Evolutionary conservation across 148 eudicot genomes (phyloP).

Genomic region (Silene latifolia): DNA sequence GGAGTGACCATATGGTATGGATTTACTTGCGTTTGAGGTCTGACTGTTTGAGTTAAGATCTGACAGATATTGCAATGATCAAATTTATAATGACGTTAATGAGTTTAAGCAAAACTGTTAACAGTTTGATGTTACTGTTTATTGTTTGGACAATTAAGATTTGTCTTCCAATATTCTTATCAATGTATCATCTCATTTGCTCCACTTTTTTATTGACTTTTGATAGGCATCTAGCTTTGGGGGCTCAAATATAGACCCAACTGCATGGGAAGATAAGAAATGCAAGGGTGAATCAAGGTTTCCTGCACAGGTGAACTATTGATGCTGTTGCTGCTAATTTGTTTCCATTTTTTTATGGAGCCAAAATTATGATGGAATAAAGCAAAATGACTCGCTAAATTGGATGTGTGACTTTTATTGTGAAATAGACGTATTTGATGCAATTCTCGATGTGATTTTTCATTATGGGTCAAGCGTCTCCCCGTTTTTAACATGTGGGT

Average conservation of each 20-base stretch:
- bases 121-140: too few species aligned
- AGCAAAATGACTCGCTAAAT: not conserved
- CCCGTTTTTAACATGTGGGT: too few species aligned
- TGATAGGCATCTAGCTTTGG: conserved; percentile 84
- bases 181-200: conserved; percentile 6
- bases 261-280: conserved; percentile 99
- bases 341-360: not conserved
- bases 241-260: conserved; percentile 97
- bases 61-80: too few species aligned
- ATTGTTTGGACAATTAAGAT: not conserved
- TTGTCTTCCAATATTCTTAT: not conserved
- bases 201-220: conserved; percentile 4
- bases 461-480: not conserved
- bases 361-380: not conserved
- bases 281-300: conserved; percentile 99
- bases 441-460: not conserved
- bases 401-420: too few species aligned
- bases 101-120: too few species aligned
- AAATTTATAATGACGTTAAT: too few species aligned
- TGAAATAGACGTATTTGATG: not conserved
- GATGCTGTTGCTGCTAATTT: not conserved
- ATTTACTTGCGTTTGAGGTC: too few species aligned
- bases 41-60: too few species aligned
- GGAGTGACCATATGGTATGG: too few species aligned
- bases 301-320: conserved; percentile 86